Base-by-base conservation (phyloP, 2,329 filamentous ascomycete species). In the Fusarium floridanum region DNA sequence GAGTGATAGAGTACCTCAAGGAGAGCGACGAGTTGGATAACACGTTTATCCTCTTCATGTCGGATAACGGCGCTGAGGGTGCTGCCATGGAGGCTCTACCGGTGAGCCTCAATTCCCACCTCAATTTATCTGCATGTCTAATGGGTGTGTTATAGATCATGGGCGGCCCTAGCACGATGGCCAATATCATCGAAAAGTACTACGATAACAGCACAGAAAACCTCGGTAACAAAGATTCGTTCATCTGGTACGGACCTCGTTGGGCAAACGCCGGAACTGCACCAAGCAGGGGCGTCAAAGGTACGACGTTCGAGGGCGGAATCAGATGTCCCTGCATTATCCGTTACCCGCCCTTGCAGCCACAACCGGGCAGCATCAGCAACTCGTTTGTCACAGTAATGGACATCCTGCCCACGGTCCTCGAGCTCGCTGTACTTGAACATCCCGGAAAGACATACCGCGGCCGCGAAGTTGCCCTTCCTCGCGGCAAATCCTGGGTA, bases 321-420 rank as follows among this genome's bases (percentile, higher is more conserved):
- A 71, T 68, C 11, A 65, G 61, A 6, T 68, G 64, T n/a, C 70
- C 70, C n/a, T 71, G 68, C 12, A 22, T 72, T 12, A 48, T 72
- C 8, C 62, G 59, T 77, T 81, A 37, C 84, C 81, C 74, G 81
- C 84, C 65, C 36, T 29, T 11, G 1, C 27, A 9, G 5, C 83
- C 82, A 3, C 84, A 85, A 56, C 81, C 87, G 2, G 87, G 87
- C 3, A 32, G 20, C 14, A 68, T 76, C 6, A 66, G 63, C 0
- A 22, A 76, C 17, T 16, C 53, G 3, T 79, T 78, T 39, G 60
- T 64, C 12, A 88, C 86, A 0, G 85, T 87, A 27, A 88, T 88
- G 86, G 86, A 88, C 62, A 82, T 88, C 5, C 80, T 84, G 0
- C 86, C 86, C 0, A 86, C 86, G 0, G 81, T 86, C 22, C 81